phyloP scores from a whole-genome alignment of 257 asterid genomes.

The Linderniella brevidens region DNA sequence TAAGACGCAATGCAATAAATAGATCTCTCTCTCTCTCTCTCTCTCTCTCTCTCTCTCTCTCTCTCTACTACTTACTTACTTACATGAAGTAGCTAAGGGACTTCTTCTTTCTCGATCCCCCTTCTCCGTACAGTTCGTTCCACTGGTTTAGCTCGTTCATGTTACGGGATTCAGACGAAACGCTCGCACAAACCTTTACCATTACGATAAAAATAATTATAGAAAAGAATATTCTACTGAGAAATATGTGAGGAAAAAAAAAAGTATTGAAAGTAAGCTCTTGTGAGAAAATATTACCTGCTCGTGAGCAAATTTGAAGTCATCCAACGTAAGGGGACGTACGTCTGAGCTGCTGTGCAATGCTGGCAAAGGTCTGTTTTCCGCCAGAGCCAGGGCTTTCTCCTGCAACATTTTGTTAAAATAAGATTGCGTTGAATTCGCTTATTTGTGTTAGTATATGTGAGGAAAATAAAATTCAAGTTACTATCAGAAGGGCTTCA shows the following conservation, averaged over 20 bases:
- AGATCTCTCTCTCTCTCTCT: too few species aligned
- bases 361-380: conserved; percentile 58
- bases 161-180: conserved; percentile 58
- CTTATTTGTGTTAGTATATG: too few species aligned
- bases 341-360: conserved; percentile 61
- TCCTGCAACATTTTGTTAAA: conserved; percentile 32
- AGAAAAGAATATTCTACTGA: too few species aligned
- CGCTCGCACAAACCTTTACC: conserved; percentile 86
- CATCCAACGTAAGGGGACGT: conserved; percentile 57
- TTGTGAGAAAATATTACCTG: too few species aligned
- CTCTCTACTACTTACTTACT: too few species aligned
- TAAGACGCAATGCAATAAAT: too few species aligned
- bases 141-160: conserved; percentile 65
- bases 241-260: too few species aligned
- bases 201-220: not conserved
- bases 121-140: conserved; percentile 82
- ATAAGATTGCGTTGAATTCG: too few species aligned
- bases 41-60: too few species aligned
- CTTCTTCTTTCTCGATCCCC: conserved; percentile 60
- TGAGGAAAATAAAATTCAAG: too few species aligned
- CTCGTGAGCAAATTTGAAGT: conserved; percentile 74
- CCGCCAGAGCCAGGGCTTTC: conserved; percentile 51
- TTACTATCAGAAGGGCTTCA: too few species aligned
- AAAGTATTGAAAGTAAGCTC: too few species aligned
- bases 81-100: conserved; percentile 76